These are phyloP conservation scores for Zelonia costaricensis DNA, from an alignment of 208 protist species.

Conservation along the genomic window DNA sequence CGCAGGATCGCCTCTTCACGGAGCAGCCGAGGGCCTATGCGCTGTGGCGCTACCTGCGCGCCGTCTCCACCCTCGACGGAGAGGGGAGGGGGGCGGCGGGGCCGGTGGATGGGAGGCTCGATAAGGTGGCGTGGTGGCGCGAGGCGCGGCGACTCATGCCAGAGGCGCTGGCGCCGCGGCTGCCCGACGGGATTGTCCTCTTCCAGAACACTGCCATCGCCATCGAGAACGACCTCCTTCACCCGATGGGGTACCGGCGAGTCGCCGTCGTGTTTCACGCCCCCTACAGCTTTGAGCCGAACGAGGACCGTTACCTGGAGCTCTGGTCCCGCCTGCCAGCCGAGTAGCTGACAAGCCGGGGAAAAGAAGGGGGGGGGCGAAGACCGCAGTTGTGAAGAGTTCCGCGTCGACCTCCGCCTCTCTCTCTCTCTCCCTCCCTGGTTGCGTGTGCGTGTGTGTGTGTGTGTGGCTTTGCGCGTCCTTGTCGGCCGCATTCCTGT, in stretches of 20 bases:
- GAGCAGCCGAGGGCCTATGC: conserved; percentile 47
- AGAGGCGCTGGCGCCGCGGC: background rate
- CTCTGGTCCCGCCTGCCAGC: conserved; percentile 39
- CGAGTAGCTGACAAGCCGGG: no score
- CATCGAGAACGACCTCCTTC: conserved; percentile 42
- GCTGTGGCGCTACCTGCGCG: conserved; percentile 55
- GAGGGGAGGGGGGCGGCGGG: background rate
- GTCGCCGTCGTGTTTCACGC: conserved; percentile 45
- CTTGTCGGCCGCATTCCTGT: no score
- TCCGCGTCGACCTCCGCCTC: no score
- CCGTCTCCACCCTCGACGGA: conserved; percentile 1
- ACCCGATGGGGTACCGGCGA: conserved; percentile 37
- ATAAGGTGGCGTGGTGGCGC: conserved; percentile 17
- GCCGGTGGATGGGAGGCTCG: conserved; percentile 2
- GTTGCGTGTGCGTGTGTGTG: no score
- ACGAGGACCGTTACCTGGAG: conserved; percentile 61
- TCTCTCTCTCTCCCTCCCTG: no score
- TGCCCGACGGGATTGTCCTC: conserved; percentile 66
- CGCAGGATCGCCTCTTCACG: conserved; percentile 60
- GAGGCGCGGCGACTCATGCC: conserved; percentile 25
- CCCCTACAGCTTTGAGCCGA: conserved; percentile 32
- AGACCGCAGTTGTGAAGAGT: no score
- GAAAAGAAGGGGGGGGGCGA: no score
- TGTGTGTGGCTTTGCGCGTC: no score
- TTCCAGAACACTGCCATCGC: conserved; percentile 35